phyloP scores from a whole-genome alignment of 2,329 filamentous ascomycete species.

The Botrytis elliptica region DNA sequence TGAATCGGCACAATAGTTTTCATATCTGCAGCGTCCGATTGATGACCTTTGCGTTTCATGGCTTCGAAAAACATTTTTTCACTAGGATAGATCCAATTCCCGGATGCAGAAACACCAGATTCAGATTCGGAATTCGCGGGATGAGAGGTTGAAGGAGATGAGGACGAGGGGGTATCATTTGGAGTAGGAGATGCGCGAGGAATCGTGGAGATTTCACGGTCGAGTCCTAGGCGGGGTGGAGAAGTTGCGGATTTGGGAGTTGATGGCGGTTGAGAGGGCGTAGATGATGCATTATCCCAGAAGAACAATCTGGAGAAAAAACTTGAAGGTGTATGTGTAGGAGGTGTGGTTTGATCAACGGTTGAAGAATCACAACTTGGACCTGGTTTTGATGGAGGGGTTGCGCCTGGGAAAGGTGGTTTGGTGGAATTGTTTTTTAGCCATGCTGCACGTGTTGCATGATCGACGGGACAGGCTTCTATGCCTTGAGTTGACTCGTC shows the following conservation, averaged over 20 bases:
- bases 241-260: constrained; percentile 73
- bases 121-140: constrained; percentile 78
- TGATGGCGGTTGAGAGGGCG: constrained; percentile 50
- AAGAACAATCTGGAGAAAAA: constrained; percentile 29
- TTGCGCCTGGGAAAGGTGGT: constrained; percentile 32
- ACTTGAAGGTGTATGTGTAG: constrained; percentile 25
- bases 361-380: constrained; percentile 41
- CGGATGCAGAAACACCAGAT: constrained; percentile 64
- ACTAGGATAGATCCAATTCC: constrained; percentile 96
- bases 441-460: constrained; percentile 86
- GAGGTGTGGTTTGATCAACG: constrained; percentile 43
- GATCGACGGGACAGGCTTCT: constrained; percentile 79
- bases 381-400: constrained; percentile 36
- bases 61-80: constrained; percentile 98
- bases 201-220: constrained; percentile 77
- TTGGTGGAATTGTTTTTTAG: constrained; percentile 47
- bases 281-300: constrained; percentile 19
- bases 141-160: constrained; percentile 34
- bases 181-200: constrained; percentile 57
- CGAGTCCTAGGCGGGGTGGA: constrained; percentile 56
- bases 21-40: constrained; percentile 72
- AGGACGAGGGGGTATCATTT: constrained; percentile 35
- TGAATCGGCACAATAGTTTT: constrained; percentile 92
- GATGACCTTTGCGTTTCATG: constrained; percentile 85
- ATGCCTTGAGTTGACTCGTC: constrained; percentile 33